These are phyloP conservation scores for Beauveria rudraprayagi DNA, from an alignment of 2,329 filamentous ascomycete genomes.

Conservation along the genomic window DNA sequence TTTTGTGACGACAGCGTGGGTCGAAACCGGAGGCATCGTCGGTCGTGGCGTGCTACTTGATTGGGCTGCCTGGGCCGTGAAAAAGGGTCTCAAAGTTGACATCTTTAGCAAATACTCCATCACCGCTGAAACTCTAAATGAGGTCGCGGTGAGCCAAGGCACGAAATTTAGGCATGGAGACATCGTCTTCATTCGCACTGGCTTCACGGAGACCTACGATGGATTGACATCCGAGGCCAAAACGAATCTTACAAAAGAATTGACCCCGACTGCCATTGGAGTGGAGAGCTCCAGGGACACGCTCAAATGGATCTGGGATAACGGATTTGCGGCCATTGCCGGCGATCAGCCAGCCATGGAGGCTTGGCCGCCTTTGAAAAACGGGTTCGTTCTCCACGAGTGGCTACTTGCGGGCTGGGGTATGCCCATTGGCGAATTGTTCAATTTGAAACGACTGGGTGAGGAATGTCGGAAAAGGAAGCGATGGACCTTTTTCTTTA, in stretches of 20 bases:
- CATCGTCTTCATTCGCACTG: conserved; percentile 48
- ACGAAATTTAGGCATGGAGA: conserved; percentile 40
- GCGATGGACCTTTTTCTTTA: conserved; percentile 34
- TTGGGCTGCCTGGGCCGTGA: conserved; percentile 38
- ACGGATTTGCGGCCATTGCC: conserved; percentile 45
- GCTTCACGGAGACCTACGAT: conserved; percentile 39
- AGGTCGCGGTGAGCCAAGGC: conserved; percentile 35
- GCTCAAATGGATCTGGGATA: conserved; percentile 51
- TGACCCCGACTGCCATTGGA: conserved; percentile 28
- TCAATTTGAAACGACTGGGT: conserved; percentile 34
- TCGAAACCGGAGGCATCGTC: conserved; percentile 35
- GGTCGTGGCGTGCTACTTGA: conserved; percentile 46
- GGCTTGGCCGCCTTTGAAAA: conserved; percentile 33
- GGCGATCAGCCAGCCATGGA: conserved; percentile 48
- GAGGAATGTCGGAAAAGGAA: conserved; percentile 23
- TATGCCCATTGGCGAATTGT: conserved; percentile 41
- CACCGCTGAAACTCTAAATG: conserved; percentile 32
- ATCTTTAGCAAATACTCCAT: conserved; percentile 35
- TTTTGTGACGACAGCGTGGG: conserved; percentile 15
- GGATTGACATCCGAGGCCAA: conserved; percentile 28
- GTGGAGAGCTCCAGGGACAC: conserved; percentile 39
- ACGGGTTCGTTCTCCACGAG: conserved; percentile 31
- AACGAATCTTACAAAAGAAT: conserved; percentile 24
- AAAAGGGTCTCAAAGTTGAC: conserved; percentile 26
- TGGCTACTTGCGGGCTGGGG: conserved; percentile 43